Percentiles rank a stretch among this genome's conserved stretches.
These are phyloP conservation scores for Erysimum cheiranthoides DNA, from an alignment of 345 rosid genomes.

Conservation along the genomic window DNA sequence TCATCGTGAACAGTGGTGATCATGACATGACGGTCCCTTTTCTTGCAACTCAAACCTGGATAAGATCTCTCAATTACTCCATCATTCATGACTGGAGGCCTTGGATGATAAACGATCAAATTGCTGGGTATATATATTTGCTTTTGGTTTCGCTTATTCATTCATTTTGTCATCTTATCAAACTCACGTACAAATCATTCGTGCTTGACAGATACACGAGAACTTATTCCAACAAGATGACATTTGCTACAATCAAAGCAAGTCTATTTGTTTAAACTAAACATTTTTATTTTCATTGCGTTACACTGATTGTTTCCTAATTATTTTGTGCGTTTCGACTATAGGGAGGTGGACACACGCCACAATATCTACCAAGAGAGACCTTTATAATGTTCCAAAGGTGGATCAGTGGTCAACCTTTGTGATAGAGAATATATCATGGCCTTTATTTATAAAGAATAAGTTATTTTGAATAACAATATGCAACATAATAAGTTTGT, in stretches of 20 bases:
- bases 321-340: not conserved
- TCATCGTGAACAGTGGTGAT: constrained; percentile 54
- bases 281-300: not conserved
- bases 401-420: not conserved
- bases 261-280: not conserved
- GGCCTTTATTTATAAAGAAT: not conserved
- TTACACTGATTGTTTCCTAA: not conserved
- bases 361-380: not conserved
- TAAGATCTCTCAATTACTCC: constrained; percentile 53
- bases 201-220: constrained; percentile 50
- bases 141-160: not conserved
- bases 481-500: no score
- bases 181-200: not conserved
- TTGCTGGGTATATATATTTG: constrained; percentile 44
- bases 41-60: constrained; percentile 64
- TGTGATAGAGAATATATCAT: constrained; percentile 6
- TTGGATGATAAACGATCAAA: constrained; percentile 57
- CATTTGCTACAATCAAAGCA: constrained; percentile 68
- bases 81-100: constrained; percentile 62
- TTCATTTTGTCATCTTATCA: no score
- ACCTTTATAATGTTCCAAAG: not conserved
- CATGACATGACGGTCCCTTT: constrained; percentile 56
- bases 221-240: constrained; percentile 35
- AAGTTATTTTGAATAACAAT: no score
- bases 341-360: constrained; percentile 10